Conservation (phyloP, 2,329 filamentous ascomycete genomes). For the Elsinoe arachidis region DNA sequence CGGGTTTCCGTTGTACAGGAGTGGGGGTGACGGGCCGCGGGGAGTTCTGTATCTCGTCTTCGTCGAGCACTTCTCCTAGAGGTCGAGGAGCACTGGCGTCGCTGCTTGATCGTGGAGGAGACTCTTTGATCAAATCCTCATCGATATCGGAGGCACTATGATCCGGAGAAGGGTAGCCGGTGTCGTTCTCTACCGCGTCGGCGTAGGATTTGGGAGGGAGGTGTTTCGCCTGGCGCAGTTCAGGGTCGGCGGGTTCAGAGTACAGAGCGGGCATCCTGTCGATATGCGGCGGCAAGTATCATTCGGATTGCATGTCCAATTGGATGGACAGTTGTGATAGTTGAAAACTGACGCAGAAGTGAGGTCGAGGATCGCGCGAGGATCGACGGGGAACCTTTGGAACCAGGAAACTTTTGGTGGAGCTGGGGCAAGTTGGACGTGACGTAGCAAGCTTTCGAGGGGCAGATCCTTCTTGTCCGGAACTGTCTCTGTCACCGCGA, state of each 20-base stretch:
- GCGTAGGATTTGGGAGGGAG: slow-evolving; percentile 38
- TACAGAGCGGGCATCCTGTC: not conserved
- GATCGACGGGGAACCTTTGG: not conserved
- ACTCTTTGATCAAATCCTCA: slow-evolving; percentile 28
- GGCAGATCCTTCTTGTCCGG: not conserved
- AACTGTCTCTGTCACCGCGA: not conserved
- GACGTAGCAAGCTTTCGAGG: not conserved
- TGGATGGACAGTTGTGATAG: not conserved
- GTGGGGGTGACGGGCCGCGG: slow-evolving; percentile 18
- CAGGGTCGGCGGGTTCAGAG: slow-evolving; percentile 32
- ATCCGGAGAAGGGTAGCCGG: slow-evolving; percentile 17
- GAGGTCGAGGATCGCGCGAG: not conserved
- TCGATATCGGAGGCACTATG: slow-evolving; percentile 16
- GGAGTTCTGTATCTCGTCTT: slow-evolving; percentile 21
- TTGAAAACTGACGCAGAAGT: not conserved
- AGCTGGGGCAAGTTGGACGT: not conserved
- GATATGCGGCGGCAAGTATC: not conserved
- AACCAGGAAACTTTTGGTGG: not conserved
- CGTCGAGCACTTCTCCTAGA: slow-evolving; percentile 29
- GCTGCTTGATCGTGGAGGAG: slow-evolving; percentile 25
- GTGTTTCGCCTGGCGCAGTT: slow-evolving; percentile 30
- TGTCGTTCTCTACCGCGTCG: slow-evolving; percentile 28
- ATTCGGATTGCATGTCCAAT: not conserved
- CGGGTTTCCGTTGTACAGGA: slow-evolving; percentile 8
- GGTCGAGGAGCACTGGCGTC: slow-evolving; percentile 22